These are phyloP conservation scores for Tetrahymena thermophila DNA, from an alignment of 73 alveolate species.

Conservation along the genomic window DNA sequence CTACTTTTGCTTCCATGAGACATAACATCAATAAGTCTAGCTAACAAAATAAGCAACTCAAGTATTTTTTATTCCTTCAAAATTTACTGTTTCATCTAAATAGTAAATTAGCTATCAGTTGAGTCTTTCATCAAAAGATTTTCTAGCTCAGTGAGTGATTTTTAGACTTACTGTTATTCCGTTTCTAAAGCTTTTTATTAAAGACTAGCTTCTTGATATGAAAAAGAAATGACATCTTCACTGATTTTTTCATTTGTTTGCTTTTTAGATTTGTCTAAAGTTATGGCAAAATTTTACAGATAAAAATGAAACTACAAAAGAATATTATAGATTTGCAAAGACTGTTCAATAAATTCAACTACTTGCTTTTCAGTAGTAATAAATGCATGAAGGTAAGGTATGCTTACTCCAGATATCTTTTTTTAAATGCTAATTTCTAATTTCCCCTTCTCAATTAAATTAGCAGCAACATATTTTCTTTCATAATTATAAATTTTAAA, in stretches of 20 bases:
- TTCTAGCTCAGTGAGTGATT: not conserved
- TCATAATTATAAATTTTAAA: not conserved
- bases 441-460: not conserved
- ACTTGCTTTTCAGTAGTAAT: not conserved
- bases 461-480: not conserved
- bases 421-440: not conserved
- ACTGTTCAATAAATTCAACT: not conserved
- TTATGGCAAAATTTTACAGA: not conserved
- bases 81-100: not conserved
- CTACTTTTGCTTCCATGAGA: not conserved
- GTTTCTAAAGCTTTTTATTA: not conserved
- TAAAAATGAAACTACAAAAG: not conserved
- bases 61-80: not conserved
- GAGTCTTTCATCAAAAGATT: not conserved
- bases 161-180: not conserved
- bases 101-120: not conserved
- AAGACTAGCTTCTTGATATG: not conserved
- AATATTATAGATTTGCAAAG: not conserved
- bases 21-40: not conserved
- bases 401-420: not conserved
- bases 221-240: not conserved
- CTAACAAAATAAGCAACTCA: not conserved
- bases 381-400: not conserved
- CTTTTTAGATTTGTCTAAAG: not conserved
- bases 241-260: not conserved